Evolutionary conservation across 768 basidiomycete species (phyloP).

Genomic region (Mycena metata): DNA sequence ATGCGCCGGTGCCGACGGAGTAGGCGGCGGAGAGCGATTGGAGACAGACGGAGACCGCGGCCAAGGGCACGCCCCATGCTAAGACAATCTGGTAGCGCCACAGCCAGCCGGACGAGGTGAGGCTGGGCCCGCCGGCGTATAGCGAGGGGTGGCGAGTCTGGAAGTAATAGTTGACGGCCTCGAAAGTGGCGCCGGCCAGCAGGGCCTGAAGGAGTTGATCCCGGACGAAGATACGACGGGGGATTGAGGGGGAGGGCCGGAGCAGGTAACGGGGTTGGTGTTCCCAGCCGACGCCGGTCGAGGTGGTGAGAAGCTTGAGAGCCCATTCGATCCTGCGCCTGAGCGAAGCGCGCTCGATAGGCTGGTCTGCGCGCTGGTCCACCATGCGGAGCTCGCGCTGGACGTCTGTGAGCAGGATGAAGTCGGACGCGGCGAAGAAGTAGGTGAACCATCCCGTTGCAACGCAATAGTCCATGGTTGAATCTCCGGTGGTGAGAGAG

Average conservation of each 20-base stretch:
- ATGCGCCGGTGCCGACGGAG: conserved; percentile 31
- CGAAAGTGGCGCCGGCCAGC: not conserved
- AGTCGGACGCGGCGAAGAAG: conserved; percentile 26
- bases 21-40: conserved; percentile 13
- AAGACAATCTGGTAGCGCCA: conserved; percentile 20
- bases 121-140: conserved; percentile 30
- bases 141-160: conserved; percentile 14
- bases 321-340: conserved; percentile 19
- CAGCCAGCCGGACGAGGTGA: conserved; percentile 19
- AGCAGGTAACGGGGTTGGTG: conserved; percentile 25
- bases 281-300: conserved; percentile 29
- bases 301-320: conserved; percentile 8
- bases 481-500: conserved; percentile 14
- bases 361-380: conserved; percentile 21
- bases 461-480: conserved; percentile 22
- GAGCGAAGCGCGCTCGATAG: conserved; percentile 19
- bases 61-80: conserved; percentile 13
- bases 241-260: conserved; percentile 18
- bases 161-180: conserved; percentile 12
- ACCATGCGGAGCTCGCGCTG: conserved; percentile 31
- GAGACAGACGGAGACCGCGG: not conserved
- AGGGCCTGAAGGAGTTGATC: conserved; percentile 14
- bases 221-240: conserved; percentile 26
- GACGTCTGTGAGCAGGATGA: conserved; percentile 29
- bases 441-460: conserved; percentile 15